These are phyloP conservation scores for Arbutus unedo DNA, from an alignment of 148 eudicot genomes.

Conservation along the genomic window DNA sequence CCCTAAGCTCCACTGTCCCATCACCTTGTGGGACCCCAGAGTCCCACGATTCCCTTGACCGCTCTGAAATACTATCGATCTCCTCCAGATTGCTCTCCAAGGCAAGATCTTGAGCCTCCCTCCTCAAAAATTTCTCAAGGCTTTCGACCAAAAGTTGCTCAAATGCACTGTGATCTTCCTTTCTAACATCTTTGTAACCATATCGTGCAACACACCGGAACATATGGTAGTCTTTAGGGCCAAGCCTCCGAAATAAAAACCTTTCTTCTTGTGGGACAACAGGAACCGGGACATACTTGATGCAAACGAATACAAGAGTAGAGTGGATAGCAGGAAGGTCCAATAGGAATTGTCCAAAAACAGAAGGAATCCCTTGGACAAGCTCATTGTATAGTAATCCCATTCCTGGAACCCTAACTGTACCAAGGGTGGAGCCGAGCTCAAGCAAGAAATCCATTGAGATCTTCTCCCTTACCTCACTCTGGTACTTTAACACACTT, in stretches of 20 bases:
- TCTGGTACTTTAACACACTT: slow-evolving; percentile 78
- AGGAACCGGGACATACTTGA: slow-evolving; percentile 82
- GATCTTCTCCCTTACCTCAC: slow-evolving; percentile 75
- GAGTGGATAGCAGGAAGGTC: slow-evolving; percentile 92
- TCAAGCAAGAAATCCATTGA: slow-evolving; percentile 77
- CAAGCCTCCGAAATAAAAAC: slow-evolving; percentile 74
- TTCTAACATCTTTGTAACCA: slow-evolving; percentile 87
- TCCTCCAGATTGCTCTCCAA: slow-evolving; percentile 52
- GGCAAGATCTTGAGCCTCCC: slow-evolving; percentile 65
- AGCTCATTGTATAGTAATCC: slow-evolving; percentile 87
- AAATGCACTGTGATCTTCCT: slow-evolving; percentile 80
- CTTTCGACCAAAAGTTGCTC: slow-evolving; percentile 73
- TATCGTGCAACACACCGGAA: slow-evolving; percentile 87
- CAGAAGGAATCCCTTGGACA: slow-evolving; percentile 85
- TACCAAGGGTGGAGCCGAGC: slow-evolving; percentile 78
- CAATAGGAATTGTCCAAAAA: slow-evolving; percentile 71
- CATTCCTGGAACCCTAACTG: slow-evolving; percentile 76
- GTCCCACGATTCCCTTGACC: slow-evolving; percentile 32
- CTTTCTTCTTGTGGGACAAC: slow-evolving; percentile 88
- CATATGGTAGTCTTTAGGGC: slow-evolving; percentile 89
- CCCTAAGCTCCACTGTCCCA: slow-evolving; percentile 38
- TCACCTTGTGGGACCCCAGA: slow-evolving; percentile 20
- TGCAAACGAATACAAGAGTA: slow-evolving; percentile 71
- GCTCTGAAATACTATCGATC: slow-evolving; percentile 38
- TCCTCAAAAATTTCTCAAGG: slow-evolving; percentile 65